These are phyloP conservation scores for Capsicum baccatum DNA, from an alignment of 257 asterid genomes.

Conservation along the genomic window DNA sequence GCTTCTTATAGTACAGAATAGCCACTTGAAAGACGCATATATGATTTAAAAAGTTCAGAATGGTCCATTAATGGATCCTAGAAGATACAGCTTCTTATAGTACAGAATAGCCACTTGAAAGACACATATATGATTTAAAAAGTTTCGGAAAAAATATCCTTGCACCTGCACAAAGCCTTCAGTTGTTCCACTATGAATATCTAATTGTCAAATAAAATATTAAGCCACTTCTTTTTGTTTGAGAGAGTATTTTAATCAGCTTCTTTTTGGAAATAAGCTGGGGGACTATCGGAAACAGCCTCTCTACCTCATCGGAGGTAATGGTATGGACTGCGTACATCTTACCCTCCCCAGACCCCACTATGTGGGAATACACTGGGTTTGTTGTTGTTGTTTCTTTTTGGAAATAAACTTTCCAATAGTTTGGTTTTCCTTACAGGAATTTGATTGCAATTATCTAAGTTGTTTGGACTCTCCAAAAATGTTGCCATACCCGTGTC, in stretches of 20 bases:
- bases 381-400: neutral
- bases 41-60: neutral
- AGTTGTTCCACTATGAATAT: neutral
- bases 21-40: neutral
- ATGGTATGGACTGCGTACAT: no score
- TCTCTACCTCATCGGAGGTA: no score
- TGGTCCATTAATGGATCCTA: neutral
- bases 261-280: neutral
- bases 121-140: neutral
- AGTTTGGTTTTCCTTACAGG: conserved; percentile 21
- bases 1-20: conserved; percentile 1
- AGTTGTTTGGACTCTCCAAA: no score
- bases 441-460: neutral
- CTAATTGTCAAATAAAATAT: neutral
- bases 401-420: neutral
- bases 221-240: neutral
- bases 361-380: no score
- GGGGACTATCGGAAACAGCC: no score
- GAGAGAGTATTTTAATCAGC: conserved; percentile 6
- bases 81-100: neutral
- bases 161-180: conserved; percentile 24
- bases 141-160: neutral
- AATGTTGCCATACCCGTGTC: no score
- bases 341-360: no score
- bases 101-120: conserved; percentile 1